Percentiles rank a stretch among this genome's conserved stretches.
Conservation (phyloP, 768 basidiomycete species). For the Mycena kentingensis region DNA sequence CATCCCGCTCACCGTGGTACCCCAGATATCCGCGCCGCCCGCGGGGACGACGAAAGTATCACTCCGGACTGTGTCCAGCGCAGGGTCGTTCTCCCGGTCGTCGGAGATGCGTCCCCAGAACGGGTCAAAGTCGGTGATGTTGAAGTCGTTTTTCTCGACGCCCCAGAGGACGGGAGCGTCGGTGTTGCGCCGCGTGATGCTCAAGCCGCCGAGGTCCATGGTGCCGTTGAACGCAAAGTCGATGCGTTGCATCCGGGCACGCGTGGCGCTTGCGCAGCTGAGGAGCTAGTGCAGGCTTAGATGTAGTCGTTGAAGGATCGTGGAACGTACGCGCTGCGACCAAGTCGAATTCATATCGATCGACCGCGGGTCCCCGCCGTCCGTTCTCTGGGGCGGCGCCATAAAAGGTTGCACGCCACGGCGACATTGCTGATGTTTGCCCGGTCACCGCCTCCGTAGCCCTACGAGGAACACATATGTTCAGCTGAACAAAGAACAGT, state of each 20-base stretch:
- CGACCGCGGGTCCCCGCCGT: conserved; percentile 21
- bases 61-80: conserved; percentile 12
- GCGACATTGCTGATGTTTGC: conserved; percentile 27
- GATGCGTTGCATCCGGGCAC: conserved; percentile 16
- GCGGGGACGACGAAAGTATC: conserved; percentile 22
- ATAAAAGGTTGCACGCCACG: conserved; percentile 25
- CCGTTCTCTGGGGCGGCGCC: conserved; percentile 23
- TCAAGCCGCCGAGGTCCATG: conserved; percentile 5
- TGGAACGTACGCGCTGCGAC: no score
- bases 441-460: conserved; percentile 21
- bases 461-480: no score
- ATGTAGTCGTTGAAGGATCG: no score
- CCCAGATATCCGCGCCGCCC: conserved; percentile 14
- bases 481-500: no score
- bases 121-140: conserved; percentile 16
- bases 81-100: conserved; percentile 1
- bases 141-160: conserved; percentile 9
- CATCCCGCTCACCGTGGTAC: conserved; percentile 1
- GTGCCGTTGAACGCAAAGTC: conserved; percentile 19
- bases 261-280: conserved; percentile 23
- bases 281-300: no score
- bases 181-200: conserved; percentile 11
- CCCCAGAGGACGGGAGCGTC: conserved; percentile 19
- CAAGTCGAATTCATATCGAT: conserved; percentile 24
- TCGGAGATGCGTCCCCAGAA: conserved; percentile 21